phyloP scores from a whole-genome alignment of 768 basidiomycete genomes.

The Lactifluus piperatus region DNA sequence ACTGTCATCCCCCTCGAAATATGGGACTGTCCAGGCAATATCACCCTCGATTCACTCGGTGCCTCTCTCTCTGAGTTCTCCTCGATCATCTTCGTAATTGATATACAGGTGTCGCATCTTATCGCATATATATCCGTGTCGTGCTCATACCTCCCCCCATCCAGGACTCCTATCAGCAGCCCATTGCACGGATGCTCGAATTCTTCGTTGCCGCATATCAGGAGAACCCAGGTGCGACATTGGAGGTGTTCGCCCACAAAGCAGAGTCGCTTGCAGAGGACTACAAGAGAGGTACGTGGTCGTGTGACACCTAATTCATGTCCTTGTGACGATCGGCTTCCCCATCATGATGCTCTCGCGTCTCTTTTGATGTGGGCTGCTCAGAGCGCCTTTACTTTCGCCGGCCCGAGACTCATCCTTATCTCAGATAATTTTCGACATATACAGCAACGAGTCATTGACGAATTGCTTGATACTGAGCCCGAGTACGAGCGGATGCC shows the following conservation, averaged over 20 bases:
- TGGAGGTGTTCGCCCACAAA: conserved; percentile 95
- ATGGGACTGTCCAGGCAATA: conserved; percentile 91
- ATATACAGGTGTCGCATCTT: conserved; percentile 65
- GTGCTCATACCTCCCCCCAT: background rate
- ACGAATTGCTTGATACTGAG: conserved; percentile 69
- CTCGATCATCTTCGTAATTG: conserved; percentile 87
- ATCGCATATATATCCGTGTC: background rate
- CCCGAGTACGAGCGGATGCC: conserved; percentile 71
- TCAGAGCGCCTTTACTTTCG: background rate
- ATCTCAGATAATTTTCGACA: conserved; percentile 78
- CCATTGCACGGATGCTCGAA: conserved; percentile 74
- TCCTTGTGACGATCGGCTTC: background rate
- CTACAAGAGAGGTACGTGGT: conserved; percentile 69
- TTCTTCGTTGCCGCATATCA: conserved; percentile 71
- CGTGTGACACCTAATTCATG: conserved; percentile 5
- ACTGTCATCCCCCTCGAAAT: conserved; percentile 88
- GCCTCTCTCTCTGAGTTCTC: conserved; percentile 71
- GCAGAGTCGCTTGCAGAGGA: conserved; percentile 87
- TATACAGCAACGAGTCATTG: conserved; percentile 79
- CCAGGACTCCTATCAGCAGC: conserved; percentile 78
- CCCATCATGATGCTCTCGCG: background rate
- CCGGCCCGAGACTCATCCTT: conserved; percentile 1
- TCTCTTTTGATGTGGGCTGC: background rate
- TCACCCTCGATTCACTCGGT: conserved; percentile 70
- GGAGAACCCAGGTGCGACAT: conserved; percentile 63